phyloP scores from a whole-genome alignment of 2,329 filamentous ascomycete species.

The Stagonosporopsis vannaccii region DNA sequence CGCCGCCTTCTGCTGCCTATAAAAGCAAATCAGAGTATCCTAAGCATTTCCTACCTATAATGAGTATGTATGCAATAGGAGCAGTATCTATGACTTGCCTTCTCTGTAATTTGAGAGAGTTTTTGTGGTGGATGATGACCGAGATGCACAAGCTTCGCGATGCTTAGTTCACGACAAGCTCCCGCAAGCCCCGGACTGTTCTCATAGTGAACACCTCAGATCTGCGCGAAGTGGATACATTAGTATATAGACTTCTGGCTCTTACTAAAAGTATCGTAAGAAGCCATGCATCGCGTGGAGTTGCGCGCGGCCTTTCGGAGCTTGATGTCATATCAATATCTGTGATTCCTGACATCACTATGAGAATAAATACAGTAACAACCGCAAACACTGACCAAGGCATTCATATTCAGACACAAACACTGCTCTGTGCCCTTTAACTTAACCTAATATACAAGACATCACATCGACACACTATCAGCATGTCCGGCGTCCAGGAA shows the following conservation, averaged over 20 bases:
- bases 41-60: no score
- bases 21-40: no score
- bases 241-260: not conserved
- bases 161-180: not conserved
- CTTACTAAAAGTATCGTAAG: not conserved
- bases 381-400: not conserved
- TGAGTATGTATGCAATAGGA: no score
- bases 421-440: not conserved
- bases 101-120: no score
- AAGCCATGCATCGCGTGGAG: not conserved
- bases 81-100: no score
- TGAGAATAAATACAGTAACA: not conserved
- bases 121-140: no score
- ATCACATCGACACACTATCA: no score
- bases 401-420: no score
- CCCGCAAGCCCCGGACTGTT: not conserved
- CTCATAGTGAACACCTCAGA: not conserved
- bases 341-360: slow-evolving; percentile 9
- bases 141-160: not conserved
- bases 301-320: not conserved
- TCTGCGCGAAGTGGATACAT: not conserved
- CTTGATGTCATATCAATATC: slow-evolving; percentile 7
- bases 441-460: no score
- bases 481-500: no score
- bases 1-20: no score